Base-by-base conservation (phyloP, 2,329 filamentous ascomycete species). In the Xylaria polymorpha region DNA sequence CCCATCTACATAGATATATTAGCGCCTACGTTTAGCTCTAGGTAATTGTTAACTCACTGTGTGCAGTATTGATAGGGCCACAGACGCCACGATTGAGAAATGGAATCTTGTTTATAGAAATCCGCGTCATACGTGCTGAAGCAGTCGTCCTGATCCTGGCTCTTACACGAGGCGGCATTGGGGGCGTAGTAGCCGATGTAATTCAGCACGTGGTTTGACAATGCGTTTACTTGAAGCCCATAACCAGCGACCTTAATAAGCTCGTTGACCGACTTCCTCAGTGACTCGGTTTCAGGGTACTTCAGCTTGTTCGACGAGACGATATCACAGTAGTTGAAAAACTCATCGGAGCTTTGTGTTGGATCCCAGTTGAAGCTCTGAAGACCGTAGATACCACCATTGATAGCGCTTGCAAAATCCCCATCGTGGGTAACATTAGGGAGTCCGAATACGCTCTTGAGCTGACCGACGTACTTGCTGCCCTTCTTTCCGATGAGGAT, bases 21-120 rank as follows among this genome's bases (percentile, higher is more conserved):
- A 71, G 65, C n/a, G 15, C n/a, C 29, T 44, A 20, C 18, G 2
- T 60, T 57, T 56, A 22, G 5, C n/a, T 0, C 50, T 10, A 14
- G 15, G 43, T 29, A 51, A 37, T 15, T 18, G 56, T 29, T 39
- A 10, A 77, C 82, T 77, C 77, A 86, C 81, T 88, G 83, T 6
- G 85, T 87, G 79, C 86, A 88, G 46, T 83, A 85, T 69, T 88
- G 86, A 73, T 85, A 88, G 0, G 79, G 73, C 86, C 86, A 88
- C 29, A 82, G 78, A 0, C 85, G 80, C 75, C 77, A 86, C 61
- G 75, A 77, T 67, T 83, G 81, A 5, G 77, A 67, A 58, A 83
- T 79, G 64, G 79, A 76, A 66, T 80, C 77, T 22, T 77, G 74
- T 37, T 70, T 67, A 67, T 82, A 82, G 60, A 80, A 80, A 0